Evolutionary conservation across 2,329 filamentous ascomycete genomes (phyloP), one percentile per base, ranked within the genome.

Genomic region (Talaromyces sp.): DNA sequence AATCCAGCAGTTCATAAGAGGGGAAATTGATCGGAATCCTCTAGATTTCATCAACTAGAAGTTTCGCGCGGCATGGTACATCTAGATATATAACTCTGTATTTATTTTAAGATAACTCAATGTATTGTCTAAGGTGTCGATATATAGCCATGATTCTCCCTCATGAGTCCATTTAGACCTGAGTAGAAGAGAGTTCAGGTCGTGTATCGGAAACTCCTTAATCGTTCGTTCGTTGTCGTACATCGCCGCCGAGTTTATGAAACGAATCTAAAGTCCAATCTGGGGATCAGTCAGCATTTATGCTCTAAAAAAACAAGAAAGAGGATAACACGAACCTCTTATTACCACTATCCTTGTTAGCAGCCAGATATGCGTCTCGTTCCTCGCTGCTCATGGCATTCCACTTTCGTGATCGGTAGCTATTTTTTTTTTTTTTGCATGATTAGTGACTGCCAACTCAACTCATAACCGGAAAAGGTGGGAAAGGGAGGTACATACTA

Each of bases 311-410:
- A 57, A 39, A 63, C 45, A 22, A 35, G 31, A 47, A 24, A 19
- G 1, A 13, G 13, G 52, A n/a, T 31, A 50, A 3, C 27, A 66
- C 58, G 33, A 41, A 78, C 70, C 85, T 81, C 68, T 81, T 81
- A 65, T 80, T 80, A 39, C 78, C 78, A 56, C 71, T 70, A 37
- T 80, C 70, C n/a, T 68, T 72, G 60, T 79, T 79, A 5, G 75
- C 76, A 9, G 65, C 67, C 10, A 81, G 67, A 61, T 81, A 81
- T 47, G 70, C 70, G 19, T 75, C 70, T 62, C 74, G 70, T 64
- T 80, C 75, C n/a, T 75, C 73, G 22, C 70, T 74, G 2, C 72
- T 75, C 79, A 81, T 80, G 2, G 71, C 72, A 60, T 79, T 71
- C 79, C 79, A 81, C 43, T 72, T 72, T 19, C 69, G 69, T 37